Evolutionary conservation across 495 filamentous ascomycete genomes (phyloP), one percentile per base, ranked within the genome.

Genomic region (Aspergillus nanangensis): DNA sequence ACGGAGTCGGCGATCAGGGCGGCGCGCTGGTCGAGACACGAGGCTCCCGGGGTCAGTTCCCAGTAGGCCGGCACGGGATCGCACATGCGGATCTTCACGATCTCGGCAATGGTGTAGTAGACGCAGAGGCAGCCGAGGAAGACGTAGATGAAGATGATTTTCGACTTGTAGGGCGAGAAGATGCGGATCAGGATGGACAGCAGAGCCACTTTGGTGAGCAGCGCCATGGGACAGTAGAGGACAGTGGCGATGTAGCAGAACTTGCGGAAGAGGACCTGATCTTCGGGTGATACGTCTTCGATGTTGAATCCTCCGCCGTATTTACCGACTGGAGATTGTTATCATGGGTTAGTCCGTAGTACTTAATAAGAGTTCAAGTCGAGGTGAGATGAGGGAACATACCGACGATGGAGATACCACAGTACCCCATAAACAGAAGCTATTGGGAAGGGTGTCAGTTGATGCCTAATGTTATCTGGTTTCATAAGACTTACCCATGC

Each of bases 221-320:
- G 62, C 11, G 67, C 70, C 61, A 69, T 74, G 5, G 74, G 74
- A 19, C 68, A 74, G 54, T 77, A 77, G 36, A 75, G 52, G 19
- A 75, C 55, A 5, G 66, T 72, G 17, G 63, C 63, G 48, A 69
- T 55, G 34, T 70, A 70, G 55, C 58, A 66, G 45, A 62, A 68
- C 55, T 69, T 72, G 38, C 55, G 58, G 46, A 65, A 72, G 29
- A 45, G 34, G 9, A 62, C 50, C 38, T 55, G 22, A 18, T 59
- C 17, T 2, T 34, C 29, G 0, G 38, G 22, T 5, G 45, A 38
- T 2, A 72, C 45, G n/a, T 67, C 58, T 5, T 35, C 24, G 24
- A 57, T 52, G 50, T 67, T 51, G 29, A 57, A 63, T 4, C 69
- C 69, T 39, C 67, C 69, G 17, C 69, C 69, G 58, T 71, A 47